A percentile compares a stretch with the other conserved stretches of the same genome.
phyloP scores from a whole-genome alignment of 2,329 filamentous ascomycete genomes.

The Rhexocercosporidium sp. region DNA sequence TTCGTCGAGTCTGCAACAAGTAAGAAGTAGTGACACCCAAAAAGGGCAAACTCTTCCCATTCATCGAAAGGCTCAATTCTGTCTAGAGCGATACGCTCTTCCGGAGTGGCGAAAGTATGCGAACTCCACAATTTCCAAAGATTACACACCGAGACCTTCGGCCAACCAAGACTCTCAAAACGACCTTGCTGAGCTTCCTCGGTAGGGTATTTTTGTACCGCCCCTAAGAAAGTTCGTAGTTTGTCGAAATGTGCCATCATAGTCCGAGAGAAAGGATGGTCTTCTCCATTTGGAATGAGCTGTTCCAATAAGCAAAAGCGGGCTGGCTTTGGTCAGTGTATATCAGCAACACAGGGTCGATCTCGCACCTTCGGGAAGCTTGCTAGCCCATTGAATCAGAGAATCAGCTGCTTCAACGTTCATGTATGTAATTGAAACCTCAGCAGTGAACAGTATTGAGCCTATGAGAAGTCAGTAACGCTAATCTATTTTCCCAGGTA shows the following conservation, averaged over 20 bases:
- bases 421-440: conserved; percentile 94
- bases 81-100: conserved; percentile 68
- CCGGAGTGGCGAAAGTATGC: conserved; percentile 63
- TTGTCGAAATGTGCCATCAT: conserved; percentile 88
- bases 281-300: conserved; percentile 75
- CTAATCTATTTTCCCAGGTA: not conserved
- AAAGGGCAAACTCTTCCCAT: conserved; percentile 92
- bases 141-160: conserved; percentile 63
- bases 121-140: conserved; percentile 86
- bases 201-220: conserved; percentile 72
- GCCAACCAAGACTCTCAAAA: conserved; percentile 74
- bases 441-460: conserved; percentile 78
- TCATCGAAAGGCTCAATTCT: conserved; percentile 86
- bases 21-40: conserved; percentile 83
- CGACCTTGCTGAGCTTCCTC: conserved; percentile 69
- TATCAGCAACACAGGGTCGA: not conserved
- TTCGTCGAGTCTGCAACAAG: conserved; percentile 58
- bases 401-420: conserved; percentile 72
- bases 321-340: conserved; percentile 53
- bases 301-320: conserved; percentile 90
- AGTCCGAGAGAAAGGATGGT: conserved; percentile 83
- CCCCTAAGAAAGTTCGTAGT: conserved; percentile 77
- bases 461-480: conserved; percentile 13
- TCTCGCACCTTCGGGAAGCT: conserved; percentile 66
- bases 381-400: conserved; percentile 79